A percentile compares a stretch with the other conserved stretches of the same genome.
Conservation (phyloP, 176 grass and related monocot genomes). For the Chrysopogon serrulatus region DNA sequence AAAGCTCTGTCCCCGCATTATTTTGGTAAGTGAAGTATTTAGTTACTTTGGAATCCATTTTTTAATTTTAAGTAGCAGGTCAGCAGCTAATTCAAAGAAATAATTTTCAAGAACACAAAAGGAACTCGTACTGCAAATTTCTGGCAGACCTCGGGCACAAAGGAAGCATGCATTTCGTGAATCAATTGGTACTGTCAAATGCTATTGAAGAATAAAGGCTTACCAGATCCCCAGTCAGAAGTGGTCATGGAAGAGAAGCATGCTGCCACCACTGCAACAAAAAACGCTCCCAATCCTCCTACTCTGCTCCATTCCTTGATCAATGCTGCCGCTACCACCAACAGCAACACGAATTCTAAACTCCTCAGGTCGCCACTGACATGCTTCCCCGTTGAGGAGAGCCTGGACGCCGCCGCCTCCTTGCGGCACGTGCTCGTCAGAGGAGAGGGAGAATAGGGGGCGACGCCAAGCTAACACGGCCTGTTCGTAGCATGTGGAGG, state of each 20-base stretch:
- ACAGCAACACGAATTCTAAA: too few relatives aligned
- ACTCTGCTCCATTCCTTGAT: neutral
- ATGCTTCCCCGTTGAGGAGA: too few relatives aligned
- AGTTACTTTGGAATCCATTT: neutral
- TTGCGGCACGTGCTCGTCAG: too few relatives aligned
- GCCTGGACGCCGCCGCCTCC: too few relatives aligned
- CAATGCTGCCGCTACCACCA: neutral
- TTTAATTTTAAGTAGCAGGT: neutral
- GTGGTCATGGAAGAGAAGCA: neutral
- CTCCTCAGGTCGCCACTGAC: too few relatives aligned
- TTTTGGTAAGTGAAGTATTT: neutral
- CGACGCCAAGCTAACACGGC: too few relatives aligned
- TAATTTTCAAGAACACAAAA: neutral
- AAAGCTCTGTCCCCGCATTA: neutral
- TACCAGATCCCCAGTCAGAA: slow-evolving; percentile 35
- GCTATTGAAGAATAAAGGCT: slow-evolving; percentile 1
- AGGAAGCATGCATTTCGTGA: neutral
- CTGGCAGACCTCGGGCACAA: neutral
- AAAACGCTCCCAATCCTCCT: neutral
- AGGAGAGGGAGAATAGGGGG: too few relatives aligned
- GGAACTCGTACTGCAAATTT: neutral
- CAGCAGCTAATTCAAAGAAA: neutral
- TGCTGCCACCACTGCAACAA: neutral
- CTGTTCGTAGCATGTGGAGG: too few relatives aligned
- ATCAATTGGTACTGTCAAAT: neutral